A percentile compares a stretch with the other conserved stretches of the same genome.
These are phyloP conservation scores for Aspergillus texensis DNA, from an alignment of 2,329 filamentous ascomycete species.

Conservation along the genomic window DNA sequence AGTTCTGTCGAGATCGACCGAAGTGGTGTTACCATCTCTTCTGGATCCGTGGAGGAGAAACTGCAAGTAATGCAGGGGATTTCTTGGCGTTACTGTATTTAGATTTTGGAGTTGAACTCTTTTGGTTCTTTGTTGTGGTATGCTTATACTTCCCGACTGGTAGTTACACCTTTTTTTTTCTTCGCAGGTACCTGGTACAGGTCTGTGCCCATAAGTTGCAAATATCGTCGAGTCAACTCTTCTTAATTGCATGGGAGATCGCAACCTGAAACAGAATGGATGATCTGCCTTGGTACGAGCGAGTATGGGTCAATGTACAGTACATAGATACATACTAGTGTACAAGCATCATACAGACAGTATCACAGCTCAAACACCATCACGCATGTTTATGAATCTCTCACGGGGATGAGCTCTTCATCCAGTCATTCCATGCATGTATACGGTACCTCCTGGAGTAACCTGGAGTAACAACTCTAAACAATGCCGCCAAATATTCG, in stretches of 20 bases:
- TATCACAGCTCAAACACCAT: not conserved
- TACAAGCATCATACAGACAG: not conserved
- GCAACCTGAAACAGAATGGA: not conserved
- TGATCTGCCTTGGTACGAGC: not conserved
- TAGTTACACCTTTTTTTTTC: not conserved
- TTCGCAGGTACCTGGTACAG: not conserved
- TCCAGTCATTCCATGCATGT: not conserved
- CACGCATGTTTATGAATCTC: not conserved
- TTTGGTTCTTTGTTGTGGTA: not conserved
- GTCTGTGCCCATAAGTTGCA: not conserved
- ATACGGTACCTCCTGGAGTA: not conserved
- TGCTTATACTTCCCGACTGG: not conserved
- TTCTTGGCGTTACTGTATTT: slow-evolving; percentile 5
- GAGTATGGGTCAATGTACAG: not conserved
- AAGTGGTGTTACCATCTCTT: not conserved
- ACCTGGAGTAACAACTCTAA: not conserved
- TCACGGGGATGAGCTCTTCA: not conserved
- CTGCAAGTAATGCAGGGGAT: slow-evolving; percentile 4
- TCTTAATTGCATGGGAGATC: not conserved
- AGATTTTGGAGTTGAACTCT: not conserved
- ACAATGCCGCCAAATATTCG: not conserved
- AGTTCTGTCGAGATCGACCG: not conserved
- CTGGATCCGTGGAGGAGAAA: not conserved
- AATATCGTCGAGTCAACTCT: not conserved
- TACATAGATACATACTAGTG: not conserved